phyloP scores from a whole-genome alignment of 768 basidiomycete species.

The Lactarius sp. region DNA sequence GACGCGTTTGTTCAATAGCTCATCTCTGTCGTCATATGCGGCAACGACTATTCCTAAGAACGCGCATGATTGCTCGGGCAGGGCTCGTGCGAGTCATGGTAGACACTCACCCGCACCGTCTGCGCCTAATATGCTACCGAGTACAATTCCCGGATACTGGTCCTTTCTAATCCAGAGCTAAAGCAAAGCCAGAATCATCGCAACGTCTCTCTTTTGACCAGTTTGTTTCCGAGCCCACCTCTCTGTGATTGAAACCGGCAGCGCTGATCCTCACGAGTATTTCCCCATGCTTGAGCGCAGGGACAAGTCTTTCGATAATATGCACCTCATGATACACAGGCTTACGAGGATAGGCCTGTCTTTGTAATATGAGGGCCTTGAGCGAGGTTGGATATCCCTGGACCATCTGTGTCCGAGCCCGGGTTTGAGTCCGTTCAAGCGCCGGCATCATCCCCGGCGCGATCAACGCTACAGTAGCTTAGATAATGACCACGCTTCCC shows the following conservation, averaged over 20 bases:
- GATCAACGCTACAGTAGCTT: neutral
- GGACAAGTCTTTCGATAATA: conserved; percentile 47
- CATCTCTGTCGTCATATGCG: conserved; percentile 47
- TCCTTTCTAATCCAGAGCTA: conserved; percentile 75
- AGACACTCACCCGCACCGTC: conserved; percentile 61
- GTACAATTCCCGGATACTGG: conserved; percentile 56
- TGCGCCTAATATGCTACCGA: conserved; percentile 59
- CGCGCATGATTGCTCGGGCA: no score
- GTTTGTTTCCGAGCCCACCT: conserved; percentile 28
- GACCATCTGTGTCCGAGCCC: neutral
- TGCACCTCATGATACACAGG: conserved; percentile 54
- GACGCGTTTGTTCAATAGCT: conserved; percentile 51
- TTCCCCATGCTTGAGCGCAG: conserved; percentile 49
- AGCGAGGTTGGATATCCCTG: neutral
- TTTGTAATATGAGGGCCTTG: conserved; percentile 6
- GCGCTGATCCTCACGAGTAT: conserved; percentile 64
- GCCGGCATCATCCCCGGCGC: no score
- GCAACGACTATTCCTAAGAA: conserved; percentile 57
- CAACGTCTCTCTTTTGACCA: neutral
- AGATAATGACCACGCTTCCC: neutral
- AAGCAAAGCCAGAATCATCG: neutral
- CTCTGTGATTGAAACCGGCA: conserved; percentile 73
- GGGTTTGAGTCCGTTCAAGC: no score
- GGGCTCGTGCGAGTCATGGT: neutral
- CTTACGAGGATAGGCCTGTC: conserved; percentile 8